Conservation (phyloP, 2,329 filamentous ascomycete genomes). For the Fusarium dimerum region DNA sequence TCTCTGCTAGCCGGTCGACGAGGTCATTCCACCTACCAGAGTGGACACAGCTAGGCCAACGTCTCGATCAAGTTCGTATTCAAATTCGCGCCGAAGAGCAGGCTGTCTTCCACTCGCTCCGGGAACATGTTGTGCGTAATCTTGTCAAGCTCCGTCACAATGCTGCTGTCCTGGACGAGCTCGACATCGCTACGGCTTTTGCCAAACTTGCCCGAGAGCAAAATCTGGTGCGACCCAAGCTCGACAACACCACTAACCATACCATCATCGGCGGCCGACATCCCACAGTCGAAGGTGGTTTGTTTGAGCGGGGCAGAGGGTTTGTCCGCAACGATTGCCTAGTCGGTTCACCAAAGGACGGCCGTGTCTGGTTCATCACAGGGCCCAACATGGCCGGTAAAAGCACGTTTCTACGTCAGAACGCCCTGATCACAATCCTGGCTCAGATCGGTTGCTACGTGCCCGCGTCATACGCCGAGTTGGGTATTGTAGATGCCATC, state of each 20-base stretch:
- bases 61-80: constrained; percentile 74
- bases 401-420: constrained; percentile 92
- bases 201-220: constrained; percentile 77
- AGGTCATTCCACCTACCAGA: constrained; percentile 79
- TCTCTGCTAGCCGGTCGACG: constrained; percentile 82
- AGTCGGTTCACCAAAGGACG: constrained; percentile 67
- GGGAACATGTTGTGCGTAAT: constrained; percentile 75
- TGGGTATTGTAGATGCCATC: constrained; percentile 93
- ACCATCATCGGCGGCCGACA: constrained; percentile 85
- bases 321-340: constrained; percentile 88
- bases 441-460: constrained; percentile 94
- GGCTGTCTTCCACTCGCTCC: constrained; percentile 72
- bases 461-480: constrained; percentile 79
- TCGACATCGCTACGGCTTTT: constrained; percentile 88
- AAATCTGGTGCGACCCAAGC: constrained; percentile 68
- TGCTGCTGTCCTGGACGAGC: constrained; percentile 86
- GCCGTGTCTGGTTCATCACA: constrained; percentile 68
- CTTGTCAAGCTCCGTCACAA: constrained; percentile 86
- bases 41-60: constrained; percentile 80
- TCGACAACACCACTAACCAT: constrained; percentile 67
- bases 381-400: constrained; percentile 99
- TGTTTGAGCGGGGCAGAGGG: constrained; percentile 74
- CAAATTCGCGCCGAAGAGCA: constrained; percentile 85
- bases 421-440: constrained; percentile 89
- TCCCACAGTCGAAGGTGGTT: constrained; percentile 84